Percentiles rank a stretch among this genome's conserved stretches.
Conservation (phyloP, 2,329 filamentous ascomycete genomes). For the Colletotrichum endophyticum region DNA sequence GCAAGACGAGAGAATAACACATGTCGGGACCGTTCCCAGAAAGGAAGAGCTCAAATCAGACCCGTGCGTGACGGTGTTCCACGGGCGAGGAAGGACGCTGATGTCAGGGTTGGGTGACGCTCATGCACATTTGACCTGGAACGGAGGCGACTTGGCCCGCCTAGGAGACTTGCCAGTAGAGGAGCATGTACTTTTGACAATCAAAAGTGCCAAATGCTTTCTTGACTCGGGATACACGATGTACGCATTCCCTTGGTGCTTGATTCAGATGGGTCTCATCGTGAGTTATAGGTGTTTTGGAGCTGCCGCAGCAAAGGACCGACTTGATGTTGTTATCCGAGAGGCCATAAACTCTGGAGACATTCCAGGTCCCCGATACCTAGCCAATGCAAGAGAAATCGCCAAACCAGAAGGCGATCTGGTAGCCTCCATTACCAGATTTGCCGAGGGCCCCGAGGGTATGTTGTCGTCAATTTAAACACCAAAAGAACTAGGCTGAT, state of each 20-base stretch:
- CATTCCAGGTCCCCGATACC: background rate
- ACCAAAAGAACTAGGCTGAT: background rate
- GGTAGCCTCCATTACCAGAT: background rate
- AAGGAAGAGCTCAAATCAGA: background rate
- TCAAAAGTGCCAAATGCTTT: background rate
- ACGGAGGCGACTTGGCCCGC: background rate
- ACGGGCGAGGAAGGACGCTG: background rate
- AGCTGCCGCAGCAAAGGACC: background rate
- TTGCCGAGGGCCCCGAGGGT: background rate
- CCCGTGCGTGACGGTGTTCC: background rate
- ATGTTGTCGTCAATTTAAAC: accelerated
- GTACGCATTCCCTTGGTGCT: accelerated
- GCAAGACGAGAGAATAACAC: background rate
- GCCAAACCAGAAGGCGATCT: background rate
- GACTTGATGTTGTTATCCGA: background rate
- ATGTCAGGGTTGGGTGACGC: background rate
- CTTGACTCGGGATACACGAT: background rate
- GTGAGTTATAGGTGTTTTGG: background rate
- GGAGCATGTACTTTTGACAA: background rate
- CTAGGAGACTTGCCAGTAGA: background rate
- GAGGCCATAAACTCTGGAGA: background rate
- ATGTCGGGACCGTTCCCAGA: background rate
- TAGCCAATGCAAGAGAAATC: background rate
- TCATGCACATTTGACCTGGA: background rate
- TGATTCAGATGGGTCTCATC: background rate